Conservation (phyloP, 2,329 filamentous ascomycete genomes). For the Diaporthe sp. region DNA sequence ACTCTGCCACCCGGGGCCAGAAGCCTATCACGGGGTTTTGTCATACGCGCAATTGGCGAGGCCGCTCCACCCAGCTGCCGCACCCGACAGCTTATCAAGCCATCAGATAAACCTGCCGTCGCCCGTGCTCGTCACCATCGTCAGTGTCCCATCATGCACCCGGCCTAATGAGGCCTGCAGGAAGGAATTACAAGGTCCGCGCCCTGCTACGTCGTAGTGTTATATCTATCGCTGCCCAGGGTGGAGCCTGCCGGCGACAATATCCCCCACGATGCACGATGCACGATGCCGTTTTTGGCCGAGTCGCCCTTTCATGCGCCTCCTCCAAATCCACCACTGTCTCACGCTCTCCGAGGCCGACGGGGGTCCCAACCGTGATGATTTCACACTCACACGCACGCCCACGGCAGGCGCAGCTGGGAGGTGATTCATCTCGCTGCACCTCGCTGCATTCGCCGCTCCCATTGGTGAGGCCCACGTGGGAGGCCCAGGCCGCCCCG, state of each 20-base stretch:
- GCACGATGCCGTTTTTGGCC: conserved; percentile 33
- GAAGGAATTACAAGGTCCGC: conserved; percentile 15
- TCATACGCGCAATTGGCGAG: conserved; percentile 41
- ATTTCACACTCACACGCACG: conserved; percentile 8
- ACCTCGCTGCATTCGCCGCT: conserved; percentile 7
- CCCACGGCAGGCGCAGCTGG: conserved; percentile 34
- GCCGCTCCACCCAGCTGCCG: conserved; percentile 22
- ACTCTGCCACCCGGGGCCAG: background rate
- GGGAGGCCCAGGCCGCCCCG: conserved; percentile 34
- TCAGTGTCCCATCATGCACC: conserved; percentile 25
- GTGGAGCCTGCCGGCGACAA: conserved; percentile 30
- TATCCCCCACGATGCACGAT: conserved; percentile 28
- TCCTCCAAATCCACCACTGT: conserved; percentile 4
- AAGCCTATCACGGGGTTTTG: conserved; percentile 38
- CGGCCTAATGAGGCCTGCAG: conserved; percentile 20
- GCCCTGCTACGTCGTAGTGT: background rate
- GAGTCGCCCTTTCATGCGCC: conserved; percentile 36
- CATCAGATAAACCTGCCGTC: conserved; percentile 27
- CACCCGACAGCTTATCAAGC: conserved; percentile 27
- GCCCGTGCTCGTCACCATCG: conserved; percentile 9
- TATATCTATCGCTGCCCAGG: background rate
- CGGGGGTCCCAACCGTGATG: conserved; percentile 9
- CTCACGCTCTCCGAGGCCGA: background rate
- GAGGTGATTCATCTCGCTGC: conserved; percentile 36
- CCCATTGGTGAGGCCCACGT: conserved; percentile 36